phyloP scores from a whole-genome alignment of 2,329 filamentous ascomycete species.

The Penicillium sp. region DNA sequence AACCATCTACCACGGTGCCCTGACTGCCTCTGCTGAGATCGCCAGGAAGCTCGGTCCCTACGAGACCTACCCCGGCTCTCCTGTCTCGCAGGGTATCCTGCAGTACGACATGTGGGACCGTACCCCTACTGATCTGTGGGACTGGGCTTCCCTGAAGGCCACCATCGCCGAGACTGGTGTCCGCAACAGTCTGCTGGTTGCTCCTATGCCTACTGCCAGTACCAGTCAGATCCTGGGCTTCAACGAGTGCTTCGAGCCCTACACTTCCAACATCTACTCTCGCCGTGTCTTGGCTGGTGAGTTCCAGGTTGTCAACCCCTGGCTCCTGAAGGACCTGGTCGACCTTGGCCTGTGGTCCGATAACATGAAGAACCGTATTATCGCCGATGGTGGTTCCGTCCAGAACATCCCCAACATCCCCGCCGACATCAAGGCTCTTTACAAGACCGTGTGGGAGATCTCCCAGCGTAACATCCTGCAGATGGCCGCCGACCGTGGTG shows the following conservation, averaged over 20 bases:
- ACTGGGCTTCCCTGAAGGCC: conserved; percentile 86
- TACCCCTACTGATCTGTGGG: conserved; percentile 91
- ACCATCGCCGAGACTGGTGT: conserved; percentile 91
- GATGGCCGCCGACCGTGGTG: conserved; percentile 97
- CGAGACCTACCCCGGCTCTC: conserved; percentile 87
- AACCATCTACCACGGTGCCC: conserved; percentile 95
- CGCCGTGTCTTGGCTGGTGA: conserved; percentile 96
- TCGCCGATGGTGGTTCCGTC: conserved; percentile 91
- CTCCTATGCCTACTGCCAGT: conserved; percentile 96
- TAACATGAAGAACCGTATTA: conserved; percentile 99
- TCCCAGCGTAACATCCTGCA: conserved; percentile 93
- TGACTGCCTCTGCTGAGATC: conserved; percentile 85
- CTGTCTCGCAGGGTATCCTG: conserved; percentile 90
- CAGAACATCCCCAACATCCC: conserved; percentile 98
- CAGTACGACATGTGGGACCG: conserved; percentile 99
- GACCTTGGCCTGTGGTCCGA: conserved; percentile 98
- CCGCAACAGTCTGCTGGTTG: conserved; percentile 91
- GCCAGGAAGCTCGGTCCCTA: conserved; percentile 84
- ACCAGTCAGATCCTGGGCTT: conserved; percentile 98
- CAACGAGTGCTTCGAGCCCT: conserved; percentile 99
- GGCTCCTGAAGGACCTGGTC: conserved; percentile 96
- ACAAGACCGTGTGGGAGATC: conserved; percentile 99
- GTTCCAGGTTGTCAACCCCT: conserved; percentile 99
- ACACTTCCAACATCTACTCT: conserved; percentile 99
- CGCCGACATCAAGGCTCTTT: conserved; percentile 89